A percentile compares a stretch with the other conserved stretches of the same genome.
These are phyloP conservation scores for Nakazawaea anatomiae DNA, from an alignment of 805 yeast genomes.

Conservation along the genomic window DNA sequence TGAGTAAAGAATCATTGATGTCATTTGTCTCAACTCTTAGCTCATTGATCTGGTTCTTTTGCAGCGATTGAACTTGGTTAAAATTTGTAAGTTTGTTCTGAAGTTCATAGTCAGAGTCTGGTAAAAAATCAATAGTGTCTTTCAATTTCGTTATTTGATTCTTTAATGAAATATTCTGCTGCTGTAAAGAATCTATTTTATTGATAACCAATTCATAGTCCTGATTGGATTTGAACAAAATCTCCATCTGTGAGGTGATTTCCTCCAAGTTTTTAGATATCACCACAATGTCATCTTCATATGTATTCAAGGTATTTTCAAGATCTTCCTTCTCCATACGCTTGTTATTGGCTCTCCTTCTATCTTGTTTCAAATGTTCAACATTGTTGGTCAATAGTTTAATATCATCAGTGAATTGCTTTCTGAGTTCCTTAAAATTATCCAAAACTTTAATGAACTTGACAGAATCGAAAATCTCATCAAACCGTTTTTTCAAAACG, in stretches of 20 bases:
- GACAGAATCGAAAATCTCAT: constrained; percentile 93
- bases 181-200: constrained; percentile 50
- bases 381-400: constrained; percentile 75
- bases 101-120: constrained; percentile 37
- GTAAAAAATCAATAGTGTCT: constrained; percentile 38
- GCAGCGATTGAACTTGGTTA: constrained; percentile 12
- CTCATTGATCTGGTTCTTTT: constrained; percentile 14
- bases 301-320: constrained; percentile 34
- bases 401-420: constrained; percentile 72
- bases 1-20: constrained; percentile 6
- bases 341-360: constrained; percentile 61
- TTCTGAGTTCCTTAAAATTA: constrained; percentile 64
- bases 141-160: constrained; percentile 49
- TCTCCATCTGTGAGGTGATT: constrained; percentile 54
- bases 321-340: constrained; percentile 40
- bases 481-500: constrained; percentile 82
- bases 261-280: constrained; percentile 45
- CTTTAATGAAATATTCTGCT: constrained; percentile 35
- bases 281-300: constrained; percentile 40
- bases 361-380: constrained; percentile 67
- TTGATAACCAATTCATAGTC: constrained; percentile 71
- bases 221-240: constrained; percentile 69
- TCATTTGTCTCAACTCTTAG: constrained; percentile 19
- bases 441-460: constrained; percentile 90
- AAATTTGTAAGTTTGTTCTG: constrained; percentile 35